Evolutionary conservation across 257 asterid genomes (phyloP), one percentile per base, ranked within the genome.

Genomic region (Pogostemon cablin): DNA sequence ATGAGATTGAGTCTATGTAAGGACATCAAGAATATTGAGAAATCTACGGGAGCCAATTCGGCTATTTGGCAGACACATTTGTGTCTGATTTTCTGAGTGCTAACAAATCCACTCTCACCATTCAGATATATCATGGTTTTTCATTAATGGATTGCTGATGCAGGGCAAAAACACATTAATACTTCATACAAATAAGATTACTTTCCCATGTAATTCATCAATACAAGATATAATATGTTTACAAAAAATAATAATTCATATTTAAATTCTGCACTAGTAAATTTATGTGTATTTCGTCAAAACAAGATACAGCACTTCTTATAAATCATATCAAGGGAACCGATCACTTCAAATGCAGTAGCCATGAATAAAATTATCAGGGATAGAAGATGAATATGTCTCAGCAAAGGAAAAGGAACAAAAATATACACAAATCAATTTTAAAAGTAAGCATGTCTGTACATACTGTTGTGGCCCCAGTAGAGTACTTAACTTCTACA

Each of bases 401-500:
- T 32, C 72, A 49, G 15, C 54, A 41, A 74, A 15, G 15, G 42
- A 69, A 62, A 42, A n/a, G 55, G 38, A 43, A 56, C 10, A 2
- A 44, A 69, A 15, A 63, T 54, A 65, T 68, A 10, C 42, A 39
- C 39, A 6, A 15, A 54, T 67, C 7, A 8, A 67, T 53, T 54
- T 53, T 15, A 57, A 47, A 35, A 57, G 43, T 3, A 68, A 62
- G 64, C 48, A 25, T 60, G 46, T 32, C 63, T 8, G 60, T 40
- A 64, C 57, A 58, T 53, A 69, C 38, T n/a, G 41, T 56, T 32
- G 55, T 7, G 10, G 46, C 20, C 53, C 57, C 63, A 17, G 62
- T 62, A 65, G 56, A 67, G 62, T 38, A 64, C 71, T 56, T 63
- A 50, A 47, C 17, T 67, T 57, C 10, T 42, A 44, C 50, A 44